Base-by-base conservation (phyloP, 768 basidiomycete genomes). In the Pisolithus sp. region DNA sequence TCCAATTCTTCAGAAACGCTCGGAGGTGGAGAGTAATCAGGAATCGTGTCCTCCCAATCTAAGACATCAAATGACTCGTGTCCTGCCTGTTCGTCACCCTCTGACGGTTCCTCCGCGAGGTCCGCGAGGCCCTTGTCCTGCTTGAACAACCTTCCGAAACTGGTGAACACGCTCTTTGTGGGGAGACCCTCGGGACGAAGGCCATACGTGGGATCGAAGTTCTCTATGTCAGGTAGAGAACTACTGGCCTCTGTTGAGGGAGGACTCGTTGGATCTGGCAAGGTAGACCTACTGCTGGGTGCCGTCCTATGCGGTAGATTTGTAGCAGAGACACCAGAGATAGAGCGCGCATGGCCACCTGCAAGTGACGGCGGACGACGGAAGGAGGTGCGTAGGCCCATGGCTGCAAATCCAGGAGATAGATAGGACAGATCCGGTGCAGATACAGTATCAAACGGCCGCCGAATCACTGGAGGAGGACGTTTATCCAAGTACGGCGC, bases 151-250 rank as follows among this genome's bases (percentile, higher is more conserved):
- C 77, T 81, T 20, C 86, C 82, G 57, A 96, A 93, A 7, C 79
- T 79, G 42, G 78, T 76, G 66, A 94, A 96, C 4, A 83, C 79
- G 53, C 85, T 86, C 70, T 92, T 94, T 1, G 79, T 77, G 0
- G 93, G 93, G 2, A 95, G 73, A 2, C 90, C 89, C 62, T 97
- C 94, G 0, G 93, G 92, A 23, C 95, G 85, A 12, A 98, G 73
- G 15, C 95, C 95, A 62, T 99, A 97, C 0, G 95, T 97, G 1
- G 93, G 95, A 61, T 98, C 95, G 66, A 89, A 96, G 54, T 89
- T 84, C 69, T 96, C 93, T 30, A 93, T 62, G 23, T 75, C 74
- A 5, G 71, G 68, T 50, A 68, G 64, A 48, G 71, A 55, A 44
- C 58, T 54, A 39, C 56, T 51, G 61, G 67, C 36, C 56, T 69